phyloP scores from a whole-genome alignment of 179 eudicot species.

The Sideroxylon spinosum region DNA sequence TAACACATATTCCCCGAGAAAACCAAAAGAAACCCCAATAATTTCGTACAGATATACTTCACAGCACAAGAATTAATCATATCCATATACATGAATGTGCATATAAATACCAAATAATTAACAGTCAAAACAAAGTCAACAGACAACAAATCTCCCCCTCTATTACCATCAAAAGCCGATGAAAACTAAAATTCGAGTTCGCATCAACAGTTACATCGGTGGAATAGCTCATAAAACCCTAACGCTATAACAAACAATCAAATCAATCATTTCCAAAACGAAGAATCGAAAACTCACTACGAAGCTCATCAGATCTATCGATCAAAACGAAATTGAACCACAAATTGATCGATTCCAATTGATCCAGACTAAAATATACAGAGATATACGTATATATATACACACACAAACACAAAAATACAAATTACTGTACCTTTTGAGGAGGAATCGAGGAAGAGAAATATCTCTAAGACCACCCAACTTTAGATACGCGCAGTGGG shows the following conservation, averaged over 20 bases:
- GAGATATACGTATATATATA: background rate
- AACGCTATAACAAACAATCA: background rate
- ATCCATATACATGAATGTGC: too few relatives aligned
- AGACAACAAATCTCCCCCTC: background rate
- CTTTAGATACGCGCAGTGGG: background rate
- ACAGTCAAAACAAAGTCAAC: background rate
- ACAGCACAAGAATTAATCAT: background rate
- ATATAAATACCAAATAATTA: background rate
- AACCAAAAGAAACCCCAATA: background rate
- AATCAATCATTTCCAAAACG: background rate
- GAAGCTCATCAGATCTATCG: background rate
- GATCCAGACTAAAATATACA: background rate
- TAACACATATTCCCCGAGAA: background rate
- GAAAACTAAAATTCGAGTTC: background rate
- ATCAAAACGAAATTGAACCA: conserved; percentile 4
- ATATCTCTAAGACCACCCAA: conserved; percentile 5
- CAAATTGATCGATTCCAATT: background rate
- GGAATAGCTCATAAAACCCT: background rate
- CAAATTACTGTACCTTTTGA: background rate
- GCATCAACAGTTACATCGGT: background rate
- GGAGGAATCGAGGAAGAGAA: background rate
- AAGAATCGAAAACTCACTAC: background rate
- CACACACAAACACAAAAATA: too few relatives aligned
- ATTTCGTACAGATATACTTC: background rate
- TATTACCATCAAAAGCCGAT: background rate